Base-by-base conservation (phyloP, 441 rosid genomes). In the Erodium chrysanthum region DNA sequence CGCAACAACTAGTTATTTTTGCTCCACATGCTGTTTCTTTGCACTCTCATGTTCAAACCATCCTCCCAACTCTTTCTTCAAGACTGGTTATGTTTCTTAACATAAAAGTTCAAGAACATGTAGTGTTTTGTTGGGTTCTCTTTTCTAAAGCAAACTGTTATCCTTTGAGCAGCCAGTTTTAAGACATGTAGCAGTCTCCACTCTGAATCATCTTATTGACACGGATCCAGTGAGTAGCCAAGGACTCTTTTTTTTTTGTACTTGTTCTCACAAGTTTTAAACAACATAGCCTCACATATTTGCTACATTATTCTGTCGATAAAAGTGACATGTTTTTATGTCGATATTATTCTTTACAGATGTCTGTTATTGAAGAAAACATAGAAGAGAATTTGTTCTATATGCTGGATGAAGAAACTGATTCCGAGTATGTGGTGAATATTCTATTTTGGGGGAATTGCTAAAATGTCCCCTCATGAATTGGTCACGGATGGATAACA, bases 1-100 rank as follows among this genome's bases (percentile, higher is more conserved):
- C 97, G 31, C 99, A 94, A 77, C 97, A 94, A 82, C 99, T 94
- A 76, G 94, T 94, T 72, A 91, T 94, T 60, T 94, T 94, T 80
- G 97, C 99, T 68, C 96, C 96, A 11, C 96, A 84, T 82, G 97
- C 99, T 71, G 90, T 89, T 82, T 86, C 97, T 27, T 87, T 94
- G 77, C 97, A 87, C 79, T 76, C 88, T 69, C 99, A 94, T 70
- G 96, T 94, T 76, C 92, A 87, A 76, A 90, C 83, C 76, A 94
- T 94, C 78, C 81, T 94, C 59, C 83, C 84, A 31, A 94, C 99
- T 42, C 82, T 94, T 66, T 85, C 95, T 74, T 91, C 99, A 68
- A 87, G 94, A 94, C 97, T 91, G 97, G 99, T 94, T 72, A 61
- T 66, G 63, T 67, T 58, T 64, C 68, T 66, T 44, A 71, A 63